A percentile compares a stretch with the other conserved stretches of the same genome.
Evolutionary conservation across 1,284 basidiomycete species (phyloP).

Genomic region (Ceratobasidium sp.): DNA sequence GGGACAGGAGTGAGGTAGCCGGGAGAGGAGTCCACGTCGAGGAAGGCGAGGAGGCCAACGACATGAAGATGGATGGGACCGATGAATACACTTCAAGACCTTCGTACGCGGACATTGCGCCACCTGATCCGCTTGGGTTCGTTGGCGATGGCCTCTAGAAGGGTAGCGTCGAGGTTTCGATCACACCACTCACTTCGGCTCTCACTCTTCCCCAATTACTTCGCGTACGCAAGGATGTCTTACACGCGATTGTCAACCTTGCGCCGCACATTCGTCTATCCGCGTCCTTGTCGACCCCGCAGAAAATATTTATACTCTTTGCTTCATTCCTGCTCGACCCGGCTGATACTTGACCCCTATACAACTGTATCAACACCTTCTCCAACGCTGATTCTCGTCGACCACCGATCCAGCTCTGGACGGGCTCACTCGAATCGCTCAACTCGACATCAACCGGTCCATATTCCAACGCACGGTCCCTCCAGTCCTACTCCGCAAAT

Average conservation of each 20-base stretch:
- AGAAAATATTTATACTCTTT: slow-evolving; percentile 76
- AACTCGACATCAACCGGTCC: slow-evolving; percentile 85
- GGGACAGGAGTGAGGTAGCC: slow-evolving; percentile 11
- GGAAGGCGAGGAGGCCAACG: slow-evolving; percentile 47
- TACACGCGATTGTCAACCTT: slow-evolving; percentile 81
- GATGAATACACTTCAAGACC: not conserved
- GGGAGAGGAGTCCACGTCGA: slow-evolving; percentile 11
- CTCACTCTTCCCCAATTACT: slow-evolving; percentile 81
- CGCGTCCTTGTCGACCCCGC: slow-evolving; percentile 62
- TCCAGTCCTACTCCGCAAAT: slow-evolving; percentile 68
- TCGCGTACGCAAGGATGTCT: slow-evolving; percentile 81
- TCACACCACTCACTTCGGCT: slow-evolving; percentile 63
- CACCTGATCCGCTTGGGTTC: slow-evolving; percentile 60
- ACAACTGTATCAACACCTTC: slow-evolving; percentile 52
- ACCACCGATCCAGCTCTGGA: slow-evolving; percentile 83
- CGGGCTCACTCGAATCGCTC: slow-evolving; percentile 81
- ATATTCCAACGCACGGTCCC: slow-evolving; percentile 75
- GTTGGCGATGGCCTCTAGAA: slow-evolving; percentile 59
- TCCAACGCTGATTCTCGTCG: slow-evolving; percentile 62
- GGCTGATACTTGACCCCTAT: slow-evolving; percentile 54
- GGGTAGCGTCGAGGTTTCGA: slow-evolving; percentile 21
- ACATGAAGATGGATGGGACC: slow-evolving; percentile 61
- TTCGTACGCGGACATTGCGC: slow-evolving; percentile 66
- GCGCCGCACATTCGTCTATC: slow-evolving; percentile 55
- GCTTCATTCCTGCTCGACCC: slow-evolving; percentile 82